These are phyloP conservation scores for Zygosaccharomyces pseudobailii DNA, from an alignment of 1,139 yeast genomes.

Conservation along the genomic window DNA sequence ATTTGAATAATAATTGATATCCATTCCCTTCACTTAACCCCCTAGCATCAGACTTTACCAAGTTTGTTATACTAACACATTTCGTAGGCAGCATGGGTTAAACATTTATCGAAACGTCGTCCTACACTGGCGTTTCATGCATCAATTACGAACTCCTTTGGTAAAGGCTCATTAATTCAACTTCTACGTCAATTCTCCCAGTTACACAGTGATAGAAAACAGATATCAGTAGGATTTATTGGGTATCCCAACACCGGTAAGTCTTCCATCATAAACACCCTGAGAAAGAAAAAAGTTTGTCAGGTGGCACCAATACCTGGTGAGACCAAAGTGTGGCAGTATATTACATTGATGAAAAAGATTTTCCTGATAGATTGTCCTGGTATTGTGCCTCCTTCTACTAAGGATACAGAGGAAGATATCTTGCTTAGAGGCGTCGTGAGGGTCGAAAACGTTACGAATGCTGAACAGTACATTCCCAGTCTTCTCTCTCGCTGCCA, in stretches of 20 bases:
- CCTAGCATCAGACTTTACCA: background rate
- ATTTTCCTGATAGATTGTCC: constrained; percentile 97
- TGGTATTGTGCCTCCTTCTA: constrained; percentile 95
- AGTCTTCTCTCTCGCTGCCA: constrained; percentile 83
- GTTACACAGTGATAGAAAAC: constrained; percentile 88
- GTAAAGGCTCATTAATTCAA: constrained; percentile 94
- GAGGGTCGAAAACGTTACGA: constrained; percentile 91
- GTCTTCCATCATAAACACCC: constrained; percentile 89
- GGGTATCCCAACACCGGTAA: constrained; percentile 98
- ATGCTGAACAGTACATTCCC: constrained; percentile 94
- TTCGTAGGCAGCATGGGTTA: constrained; percentile 95
- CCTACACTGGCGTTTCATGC: constrained; percentile 99
- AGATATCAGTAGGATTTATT: constrained; percentile 92
- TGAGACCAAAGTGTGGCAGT: constrained; percentile 99
- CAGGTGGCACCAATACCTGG: constrained; percentile 98
- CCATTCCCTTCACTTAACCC: background rate
- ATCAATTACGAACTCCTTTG: constrained; percentile 93
- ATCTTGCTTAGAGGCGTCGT: constrained; percentile 95
- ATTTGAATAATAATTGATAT: background rate
- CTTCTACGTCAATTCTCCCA: constrained; percentile 87
- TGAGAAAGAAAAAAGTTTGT: constrained; percentile 93
- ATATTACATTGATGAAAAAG: constrained; percentile 92
- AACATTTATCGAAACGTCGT: constrained; percentile 81
- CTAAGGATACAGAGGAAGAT: constrained; percentile 88
- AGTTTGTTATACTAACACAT: constrained; percentile 13